phyloP scores from a whole-genome alignment of 1,284 basidiomycete species.

The Ceratobasidium sp. region DNA sequence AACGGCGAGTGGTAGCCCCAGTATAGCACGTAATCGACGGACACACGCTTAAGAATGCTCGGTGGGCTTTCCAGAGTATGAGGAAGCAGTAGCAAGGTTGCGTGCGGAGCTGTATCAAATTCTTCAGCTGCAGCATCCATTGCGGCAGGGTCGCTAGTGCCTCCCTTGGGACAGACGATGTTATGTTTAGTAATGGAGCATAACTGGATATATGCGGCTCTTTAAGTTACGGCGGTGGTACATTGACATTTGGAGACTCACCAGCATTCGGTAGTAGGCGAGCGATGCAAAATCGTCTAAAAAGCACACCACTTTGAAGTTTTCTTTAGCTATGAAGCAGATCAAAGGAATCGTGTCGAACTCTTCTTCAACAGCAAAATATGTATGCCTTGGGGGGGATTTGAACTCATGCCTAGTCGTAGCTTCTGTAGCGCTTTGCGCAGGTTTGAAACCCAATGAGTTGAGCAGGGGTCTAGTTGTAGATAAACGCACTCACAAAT shows the following conservation, averaged over 20 bases:
- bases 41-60: neutral
- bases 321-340: neutral
- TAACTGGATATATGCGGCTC: neutral
- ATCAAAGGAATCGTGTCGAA: conserved; percentile 23
- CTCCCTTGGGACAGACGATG: neutral
- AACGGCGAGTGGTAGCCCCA: neutral
- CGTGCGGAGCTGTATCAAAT: neutral
- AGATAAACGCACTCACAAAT: too few species aligned
- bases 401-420: too few species aligned
- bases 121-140: neutral
- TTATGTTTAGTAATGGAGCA: neutral
- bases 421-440: too few species aligned
- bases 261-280: neutral
- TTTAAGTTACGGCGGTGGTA: too few species aligned
- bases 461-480: too few species aligned
- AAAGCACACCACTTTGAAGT: neutral
- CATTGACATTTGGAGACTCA: neutral
- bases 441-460: too few species aligned
- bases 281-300: neutral
- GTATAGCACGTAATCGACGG: neutral
- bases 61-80: neutral
- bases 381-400: neutral
- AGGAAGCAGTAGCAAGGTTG: neutral
- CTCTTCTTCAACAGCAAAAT: conserved; percentile 11
- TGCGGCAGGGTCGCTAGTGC: neutral